These are phyloP conservation scores for Collybia sp. DNA, from an alignment of 768 basidiomycete species.

Conservation along the genomic window DNA sequence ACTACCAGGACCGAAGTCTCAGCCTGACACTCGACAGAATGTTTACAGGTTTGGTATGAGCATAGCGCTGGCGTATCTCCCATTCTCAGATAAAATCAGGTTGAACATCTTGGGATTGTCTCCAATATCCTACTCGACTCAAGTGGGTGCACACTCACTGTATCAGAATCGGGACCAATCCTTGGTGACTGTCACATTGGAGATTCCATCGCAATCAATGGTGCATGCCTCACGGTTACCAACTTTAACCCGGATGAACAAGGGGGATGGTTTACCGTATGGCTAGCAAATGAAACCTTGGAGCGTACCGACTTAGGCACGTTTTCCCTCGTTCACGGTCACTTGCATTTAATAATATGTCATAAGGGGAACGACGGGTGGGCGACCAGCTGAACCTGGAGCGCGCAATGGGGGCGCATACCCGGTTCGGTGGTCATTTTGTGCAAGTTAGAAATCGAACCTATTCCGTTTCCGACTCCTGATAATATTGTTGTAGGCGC, in stretches of 20 bases:
- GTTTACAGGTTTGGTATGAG: slow-evolving; percentile 77
- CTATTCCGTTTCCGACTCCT: not conserved
- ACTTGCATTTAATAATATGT: not conserved
- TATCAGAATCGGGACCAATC: slow-evolving; percentile 67
- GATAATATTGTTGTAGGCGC: slow-evolving; percentile 52
- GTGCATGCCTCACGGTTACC: slow-evolving; percentile 88
- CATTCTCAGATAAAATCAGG: slow-evolving; percentile 37
- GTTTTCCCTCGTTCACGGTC: slow-evolving; percentile 6
- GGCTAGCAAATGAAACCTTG: slow-evolving; percentile 94
- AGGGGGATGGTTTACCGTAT: slow-evolving; percentile 88
- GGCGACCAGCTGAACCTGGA: slow-evolving; percentile 89
- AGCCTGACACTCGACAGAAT: no score
- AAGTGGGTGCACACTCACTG: slow-evolving; percentile 79
- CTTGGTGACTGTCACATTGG: slow-evolving; percentile 88
- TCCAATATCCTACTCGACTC: slow-evolving; percentile 55
- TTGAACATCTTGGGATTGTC: slow-evolving; percentile 86
- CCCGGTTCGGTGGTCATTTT: slow-evolving; percentile 94
- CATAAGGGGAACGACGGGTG: slow-evolving; percentile 66
- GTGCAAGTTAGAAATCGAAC: slow-evolving; percentile 66
- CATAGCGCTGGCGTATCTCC: not conserved
- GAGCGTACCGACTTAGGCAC: slow-evolving; percentile 86
- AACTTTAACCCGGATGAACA: slow-evolving; percentile 60
- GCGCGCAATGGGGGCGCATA: slow-evolving; percentile 90
- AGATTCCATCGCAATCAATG: slow-evolving; percentile 91
- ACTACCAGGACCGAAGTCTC: no score